These are phyloP conservation scores for Sugiyamaella boreocaroliniensis DNA, from an alignment of 805 yeast genomes.

Conservation along the genomic window DNA sequence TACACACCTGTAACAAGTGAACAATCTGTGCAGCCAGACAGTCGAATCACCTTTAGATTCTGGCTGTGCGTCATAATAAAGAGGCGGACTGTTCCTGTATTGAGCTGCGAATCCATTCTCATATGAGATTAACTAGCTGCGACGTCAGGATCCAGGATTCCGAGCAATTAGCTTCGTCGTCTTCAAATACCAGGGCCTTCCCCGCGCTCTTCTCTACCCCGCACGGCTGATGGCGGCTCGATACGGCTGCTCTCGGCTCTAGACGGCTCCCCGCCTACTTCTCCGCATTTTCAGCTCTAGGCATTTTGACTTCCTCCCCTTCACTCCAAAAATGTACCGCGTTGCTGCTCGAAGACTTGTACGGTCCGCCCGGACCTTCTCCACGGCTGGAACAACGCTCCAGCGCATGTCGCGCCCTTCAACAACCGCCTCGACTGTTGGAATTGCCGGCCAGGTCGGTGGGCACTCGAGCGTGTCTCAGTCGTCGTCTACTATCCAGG, in stretches of 20 bases:
- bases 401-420: background rate
- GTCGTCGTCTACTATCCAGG: constrained; percentile 16
- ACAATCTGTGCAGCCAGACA: no score
- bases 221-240: background rate
- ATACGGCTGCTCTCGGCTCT: background rate
- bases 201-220: background rate
- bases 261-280: background rate
- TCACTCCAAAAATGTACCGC: background rate
- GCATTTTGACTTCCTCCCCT: background rate
- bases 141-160: no score
- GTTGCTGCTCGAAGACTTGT: background rate
- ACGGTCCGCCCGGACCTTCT: background rate
- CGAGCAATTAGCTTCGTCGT: no score
- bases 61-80: no score
- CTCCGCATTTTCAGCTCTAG: background rate
- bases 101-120: no score
- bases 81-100: no score
- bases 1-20: no score
- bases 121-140: no score
- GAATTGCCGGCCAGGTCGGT: background rate
- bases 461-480: constrained; percentile 14
- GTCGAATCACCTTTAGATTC: no score
- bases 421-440: background rate
- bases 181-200: no score
- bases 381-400: background rate